Conservation (phyloP, 2,329 filamentous ascomycete species). For the Hypoxylon sp. region DNA sequence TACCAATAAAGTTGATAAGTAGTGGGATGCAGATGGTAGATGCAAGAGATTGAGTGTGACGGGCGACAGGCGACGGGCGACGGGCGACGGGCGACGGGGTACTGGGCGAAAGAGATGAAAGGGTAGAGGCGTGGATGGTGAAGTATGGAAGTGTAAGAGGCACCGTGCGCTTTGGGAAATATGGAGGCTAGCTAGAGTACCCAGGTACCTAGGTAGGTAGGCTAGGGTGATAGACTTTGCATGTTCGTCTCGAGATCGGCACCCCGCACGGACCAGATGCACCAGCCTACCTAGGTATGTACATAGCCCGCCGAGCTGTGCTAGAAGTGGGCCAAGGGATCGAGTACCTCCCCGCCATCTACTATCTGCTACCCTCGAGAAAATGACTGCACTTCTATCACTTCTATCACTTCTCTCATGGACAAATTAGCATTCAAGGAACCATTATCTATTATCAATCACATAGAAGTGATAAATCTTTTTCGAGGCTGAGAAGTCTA, state of each 20-base stretch:
- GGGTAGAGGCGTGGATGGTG: conserved; percentile 14
- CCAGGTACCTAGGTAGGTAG: not conserved
- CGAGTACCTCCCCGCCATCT: not conserved
- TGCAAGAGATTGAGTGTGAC: conserved; percentile 25
- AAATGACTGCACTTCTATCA: not conserved
- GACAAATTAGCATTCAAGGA: not conserved
- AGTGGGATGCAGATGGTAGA: conserved; percentile 23
- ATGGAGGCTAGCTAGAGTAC: conserved; percentile 25
- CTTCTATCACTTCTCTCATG: not conserved
- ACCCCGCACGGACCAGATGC: conserved; percentile 31
- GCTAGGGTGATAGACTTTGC: conserved; percentile 13
- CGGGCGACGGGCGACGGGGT: conserved; percentile 4
- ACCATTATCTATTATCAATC: conserved; percentile 15
- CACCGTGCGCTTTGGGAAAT: conserved; percentile 30
- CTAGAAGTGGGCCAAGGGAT: conserved; percentile 1
- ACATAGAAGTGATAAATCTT: not conserved
- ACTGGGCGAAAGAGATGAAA: conserved; percentile 6
- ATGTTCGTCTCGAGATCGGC: conserved; percentile 20
- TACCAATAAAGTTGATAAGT: conserved; percentile 31
- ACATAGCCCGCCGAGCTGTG: conserved; percentile 1
- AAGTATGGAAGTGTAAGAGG: not conserved
- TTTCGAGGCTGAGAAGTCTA: conserved; percentile 1
- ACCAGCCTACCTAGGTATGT: too few relatives aligned
- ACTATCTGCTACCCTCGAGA: not conserved
- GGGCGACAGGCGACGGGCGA: conserved; percentile 11